Base-by-base conservation (phyloP, 2,329 filamentous ascomycete species). In the Tolypocladium guangdongense region DNA sequence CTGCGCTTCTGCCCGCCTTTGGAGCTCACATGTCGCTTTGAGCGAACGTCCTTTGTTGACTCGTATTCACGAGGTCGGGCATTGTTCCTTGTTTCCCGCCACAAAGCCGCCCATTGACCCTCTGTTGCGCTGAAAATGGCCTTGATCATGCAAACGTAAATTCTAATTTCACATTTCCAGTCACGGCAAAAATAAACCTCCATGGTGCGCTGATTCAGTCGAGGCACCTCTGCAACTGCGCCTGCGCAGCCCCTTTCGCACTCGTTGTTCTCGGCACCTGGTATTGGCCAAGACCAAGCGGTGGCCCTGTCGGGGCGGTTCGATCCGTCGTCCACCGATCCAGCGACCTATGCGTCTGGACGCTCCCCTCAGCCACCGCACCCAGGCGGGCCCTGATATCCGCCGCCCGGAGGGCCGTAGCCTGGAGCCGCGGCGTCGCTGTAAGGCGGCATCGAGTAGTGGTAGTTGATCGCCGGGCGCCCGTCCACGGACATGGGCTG, bases 361-460 rank as follows among this genome's bases (percentile, higher is more conserved):
- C n/a, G n/a, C 52, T 51, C 46, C 43, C 56, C 54, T 64, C 58
- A 65, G 57, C 57, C 63, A 12, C 60, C 58, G 27, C 59, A 58
- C n/a, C 50, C 50, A 8, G 41, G 41, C 14, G 22, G 41, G 14
- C 24, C 20, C 22, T 22, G 39, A 22, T 16, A 11, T 8, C 16
- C 39, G 39, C 39, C 39, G 3, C 22, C 47, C 5, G 50, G 47
- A 5, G 56, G 57, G n/a, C 58, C 59, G 46, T 60, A 53, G 16
- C 56, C 58, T 20, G 56, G 55, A 16, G 57, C 55, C 39, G 57
- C 52, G 4, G 57, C 49, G 37, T 59, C 58, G 35, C 61, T 57
- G 33, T 62, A 65, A 6, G 58, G 51, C 27, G 58, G 59, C 57
- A 66, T 59, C 8, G 63, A 53, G 14, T 64, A 59, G 8, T 56